Percentiles rank a stretch among this genome's conserved stretches.
phyloP scores from a whole-genome alignment of 1,139 yeast genomes.

The Candida pseudocylindracea region DNA sequence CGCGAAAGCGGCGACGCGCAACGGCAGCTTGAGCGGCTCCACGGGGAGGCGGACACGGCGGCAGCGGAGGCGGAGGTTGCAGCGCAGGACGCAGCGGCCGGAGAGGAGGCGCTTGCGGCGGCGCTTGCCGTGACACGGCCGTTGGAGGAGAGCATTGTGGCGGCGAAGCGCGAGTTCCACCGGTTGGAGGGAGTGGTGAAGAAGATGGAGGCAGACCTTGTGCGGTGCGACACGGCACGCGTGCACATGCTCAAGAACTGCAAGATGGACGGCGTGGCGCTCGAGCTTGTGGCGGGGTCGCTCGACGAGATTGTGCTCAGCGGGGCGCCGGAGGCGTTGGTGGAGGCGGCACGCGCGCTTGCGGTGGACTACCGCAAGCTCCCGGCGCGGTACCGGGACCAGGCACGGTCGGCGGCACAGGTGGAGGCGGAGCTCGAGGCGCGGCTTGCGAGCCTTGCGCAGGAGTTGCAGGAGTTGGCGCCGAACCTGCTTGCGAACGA shows the following conservation, averaged over 20 bases:
- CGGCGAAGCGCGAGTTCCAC: no score
- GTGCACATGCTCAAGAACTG: conserved; percentile 46
- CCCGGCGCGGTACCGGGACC: background rate
- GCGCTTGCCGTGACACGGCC: no score
- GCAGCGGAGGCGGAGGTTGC: no score
- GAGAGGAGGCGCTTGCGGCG: no score
- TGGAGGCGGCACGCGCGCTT: no score
- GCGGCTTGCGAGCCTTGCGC: conserved; percentile 9
- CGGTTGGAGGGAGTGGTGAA: no score
- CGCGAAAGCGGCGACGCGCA: no score
- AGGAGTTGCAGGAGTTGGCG: conserved; percentile 36
- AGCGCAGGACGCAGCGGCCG: no score
- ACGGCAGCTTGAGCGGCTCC: no score
- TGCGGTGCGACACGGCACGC: conserved; percentile 34
- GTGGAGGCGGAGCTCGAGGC: conserved; percentile 27
- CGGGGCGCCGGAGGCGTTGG: no score
- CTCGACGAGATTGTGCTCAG: conserved; percentile 14
- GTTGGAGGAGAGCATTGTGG: no score
- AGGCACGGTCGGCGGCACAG: conserved; percentile 3
- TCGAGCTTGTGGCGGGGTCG: conserved; percentile 45
- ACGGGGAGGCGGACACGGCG: no score
- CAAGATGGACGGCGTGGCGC: conserved; percentile 43
- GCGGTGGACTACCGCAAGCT: conserved; percentile 35
- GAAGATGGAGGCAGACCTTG: conserved; percentile 20
- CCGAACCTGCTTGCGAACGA: conserved; percentile 73